Conservation (phyloP, 371 early-diverging fungal species). For the Dichotomocladium elegans region DNA sequence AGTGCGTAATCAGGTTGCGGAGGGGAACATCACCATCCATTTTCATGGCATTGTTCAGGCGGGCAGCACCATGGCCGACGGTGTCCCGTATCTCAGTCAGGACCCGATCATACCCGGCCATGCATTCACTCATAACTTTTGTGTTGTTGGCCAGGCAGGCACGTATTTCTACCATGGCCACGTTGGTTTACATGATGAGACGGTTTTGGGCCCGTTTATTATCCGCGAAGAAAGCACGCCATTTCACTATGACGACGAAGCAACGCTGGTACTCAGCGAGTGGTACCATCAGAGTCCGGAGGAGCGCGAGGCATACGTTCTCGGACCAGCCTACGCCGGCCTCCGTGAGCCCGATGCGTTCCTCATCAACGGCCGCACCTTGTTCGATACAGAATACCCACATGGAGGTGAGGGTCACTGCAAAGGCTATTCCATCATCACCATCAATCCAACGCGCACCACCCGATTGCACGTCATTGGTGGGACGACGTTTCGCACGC, state of each 20-base stretch:
- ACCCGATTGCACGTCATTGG: constrained; percentile 41
- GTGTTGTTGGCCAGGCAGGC: constrained; percentile 35
- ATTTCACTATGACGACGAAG: constrained; percentile 34
- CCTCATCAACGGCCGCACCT: constrained; percentile 34
- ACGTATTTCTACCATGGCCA: constrained; percentile 59
- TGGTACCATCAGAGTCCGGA: constrained; percentile 37
- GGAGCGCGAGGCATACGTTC: constrained; percentile 17
- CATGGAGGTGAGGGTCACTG: constrained; percentile 16
- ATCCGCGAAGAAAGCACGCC: constrained; percentile 29
- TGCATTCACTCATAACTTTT: constrained; percentile 47
- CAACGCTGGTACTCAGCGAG: constrained; percentile 33
- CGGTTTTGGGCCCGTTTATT: constrained; percentile 47
- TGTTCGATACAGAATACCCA: constrained; percentile 12
- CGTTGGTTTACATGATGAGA: constrained; percentile 33
- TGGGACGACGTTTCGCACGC: constrained; percentile 32
- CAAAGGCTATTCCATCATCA: constrained; percentile 24
- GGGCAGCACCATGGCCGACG: constrained; percentile 35
- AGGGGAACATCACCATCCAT: constrained; percentile 28
- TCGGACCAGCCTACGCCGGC: constrained; percentile 24
- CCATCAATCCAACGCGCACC: constrained; percentile 22
- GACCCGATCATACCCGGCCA: constrained; percentile 51
- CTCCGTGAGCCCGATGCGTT: constrained; percentile 37
- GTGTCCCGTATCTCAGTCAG: constrained; percentile 60
- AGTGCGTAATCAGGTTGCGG: constrained; percentile 28
- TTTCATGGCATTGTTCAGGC: constrained; percentile 43